A percentile compares a stretch with the other conserved stretches of the same genome.
These are phyloP conservation scores for Sparassis latifolia DNA, from an alignment of 1,284 basidiomycete genomes.

Conservation along the genomic window DNA sequence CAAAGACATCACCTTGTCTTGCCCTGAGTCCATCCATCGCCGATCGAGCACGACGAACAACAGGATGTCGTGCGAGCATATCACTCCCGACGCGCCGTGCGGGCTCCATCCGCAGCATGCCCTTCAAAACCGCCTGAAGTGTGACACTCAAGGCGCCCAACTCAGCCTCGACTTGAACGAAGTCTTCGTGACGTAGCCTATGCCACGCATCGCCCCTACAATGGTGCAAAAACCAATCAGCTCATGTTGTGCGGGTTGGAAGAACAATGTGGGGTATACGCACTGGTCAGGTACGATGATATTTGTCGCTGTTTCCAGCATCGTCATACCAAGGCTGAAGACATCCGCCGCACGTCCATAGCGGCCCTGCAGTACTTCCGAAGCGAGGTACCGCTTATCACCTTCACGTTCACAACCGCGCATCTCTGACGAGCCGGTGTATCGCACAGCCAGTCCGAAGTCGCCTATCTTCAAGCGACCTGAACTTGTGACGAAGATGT, in stretches of 20 bases:
- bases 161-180: constrained; percentile 71
- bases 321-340: constrained; percentile 94
- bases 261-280: constrained; percentile 38
- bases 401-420: constrained; percentile 91
- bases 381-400: constrained; percentile 97
- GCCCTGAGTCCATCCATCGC: constrained; percentile 52
- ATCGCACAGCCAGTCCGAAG: constrained; percentile 80
- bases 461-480: constrained; percentile 97
- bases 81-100: constrained; percentile 52
- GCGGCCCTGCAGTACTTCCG: constrained; percentile 87
- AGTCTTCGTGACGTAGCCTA: constrained; percentile 87
- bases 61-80: constrained; percentile 56
- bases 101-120: constrained; percentile 78
- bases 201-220: constrained; percentile 85
- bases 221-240: constrained; percentile 25
- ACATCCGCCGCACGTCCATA: constrained; percentile 96
- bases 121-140: constrained; percentile 64
- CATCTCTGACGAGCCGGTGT: constrained; percentile 60
- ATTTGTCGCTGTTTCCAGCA: constrained; percentile 93
- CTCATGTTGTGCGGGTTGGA: background rate
- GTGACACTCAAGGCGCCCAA: constrained; percentile 41
- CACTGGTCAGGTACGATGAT: constrained; percentile 93
- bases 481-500: constrained; percentile 87
- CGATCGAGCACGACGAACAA: constrained; percentile 62
- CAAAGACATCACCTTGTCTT: constrained; percentile 44